These are phyloP conservation scores for Myriosclerotinia duriaeana DNA, from an alignment of 2,329 filamentous ascomycete species.

Conservation along the genomic window DNA sequence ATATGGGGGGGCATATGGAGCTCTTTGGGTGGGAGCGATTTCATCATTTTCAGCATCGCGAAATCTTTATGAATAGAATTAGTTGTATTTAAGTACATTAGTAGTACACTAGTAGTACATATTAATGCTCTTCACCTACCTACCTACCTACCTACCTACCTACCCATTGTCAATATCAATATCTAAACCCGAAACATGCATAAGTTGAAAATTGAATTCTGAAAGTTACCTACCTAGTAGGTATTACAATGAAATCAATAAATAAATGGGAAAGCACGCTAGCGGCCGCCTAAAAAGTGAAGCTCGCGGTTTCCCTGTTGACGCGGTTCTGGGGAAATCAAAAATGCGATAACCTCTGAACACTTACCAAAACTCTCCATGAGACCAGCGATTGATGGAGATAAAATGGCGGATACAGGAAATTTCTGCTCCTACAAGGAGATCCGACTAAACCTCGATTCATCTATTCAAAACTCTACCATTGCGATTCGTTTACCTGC, in stretches of 20 bases:
- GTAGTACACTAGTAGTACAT: neutral
- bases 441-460: conserved; percentile 80
- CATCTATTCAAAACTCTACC: conserved; percentile 64
- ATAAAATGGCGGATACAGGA: conserved; percentile 64
- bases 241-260: neutral
- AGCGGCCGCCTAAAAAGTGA: conserved; percentile 28
- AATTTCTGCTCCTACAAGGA: conserved; percentile 77
- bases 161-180: neutral
- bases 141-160: no score
- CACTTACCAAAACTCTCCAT: conserved; percentile 25
- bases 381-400: conserved; percentile 52
- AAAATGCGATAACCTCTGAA: conserved; percentile 34
- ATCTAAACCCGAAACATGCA: neutral
- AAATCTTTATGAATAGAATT: neutral
- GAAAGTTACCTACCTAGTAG: neutral
- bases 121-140: neutral
- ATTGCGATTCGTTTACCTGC: conserved; percentile 69
- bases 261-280: conserved; percentile 23
- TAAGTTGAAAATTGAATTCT: neutral
- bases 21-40: conserved; percentile 9
- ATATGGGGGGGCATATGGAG: conserved; percentile 25
- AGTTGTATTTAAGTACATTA: conserved; percentile 16
- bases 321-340: neutral
- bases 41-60: conserved; percentile 12
- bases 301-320: conserved; percentile 24